These are phyloP conservation scores for Mimosa pudica DNA, from an alignment of 306 rosid genomes.

Conservation along the genomic window DNA sequence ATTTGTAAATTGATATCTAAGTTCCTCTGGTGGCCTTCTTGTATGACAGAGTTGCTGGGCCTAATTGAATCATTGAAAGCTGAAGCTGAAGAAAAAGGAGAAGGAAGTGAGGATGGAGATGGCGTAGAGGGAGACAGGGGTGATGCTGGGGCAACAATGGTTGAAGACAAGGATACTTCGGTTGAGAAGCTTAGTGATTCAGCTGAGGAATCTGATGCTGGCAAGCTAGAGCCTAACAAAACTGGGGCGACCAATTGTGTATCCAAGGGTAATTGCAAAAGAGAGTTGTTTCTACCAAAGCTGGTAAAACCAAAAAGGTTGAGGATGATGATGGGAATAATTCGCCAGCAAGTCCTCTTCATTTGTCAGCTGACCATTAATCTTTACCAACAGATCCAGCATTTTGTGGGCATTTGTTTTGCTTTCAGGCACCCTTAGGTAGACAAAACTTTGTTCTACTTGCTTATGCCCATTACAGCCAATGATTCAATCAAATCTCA, in stretches of 20 bases:
- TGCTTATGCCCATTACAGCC: neutral
- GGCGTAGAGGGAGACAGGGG: constrained; percentile 30
- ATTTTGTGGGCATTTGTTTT: neutral
- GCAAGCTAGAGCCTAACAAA: neutral
- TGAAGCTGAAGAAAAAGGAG: constrained; percentile 42
- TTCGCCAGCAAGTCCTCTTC: constrained; percentile 53
- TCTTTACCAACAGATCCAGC: neutral
- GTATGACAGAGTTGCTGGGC: constrained; percentile 46
- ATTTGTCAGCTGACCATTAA: constrained; percentile 28
- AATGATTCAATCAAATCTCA: neutral
- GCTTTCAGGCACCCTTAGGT: neutral
- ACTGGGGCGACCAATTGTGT: no score
- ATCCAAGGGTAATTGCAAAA: constrained; percentile 20
- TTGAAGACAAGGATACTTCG: constrained; percentile 21
- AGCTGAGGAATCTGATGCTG: constrained; percentile 7
- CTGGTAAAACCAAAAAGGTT: neutral
- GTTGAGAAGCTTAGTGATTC: constrained; percentile 12
- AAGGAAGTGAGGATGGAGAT: constrained; percentile 29
- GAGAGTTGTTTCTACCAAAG: constrained; percentile 18
- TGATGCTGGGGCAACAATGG: constrained; percentile 8
- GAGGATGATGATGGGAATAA: constrained; percentile 30
- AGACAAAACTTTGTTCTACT: neutral
- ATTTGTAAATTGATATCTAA: neutral
- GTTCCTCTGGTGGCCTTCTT: constrained; percentile 27
- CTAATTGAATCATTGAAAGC: constrained; percentile 54